phyloP scores from a whole-genome alignment of 768 basidiomycete genomes.

The Amyloporia xantha region DNA sequence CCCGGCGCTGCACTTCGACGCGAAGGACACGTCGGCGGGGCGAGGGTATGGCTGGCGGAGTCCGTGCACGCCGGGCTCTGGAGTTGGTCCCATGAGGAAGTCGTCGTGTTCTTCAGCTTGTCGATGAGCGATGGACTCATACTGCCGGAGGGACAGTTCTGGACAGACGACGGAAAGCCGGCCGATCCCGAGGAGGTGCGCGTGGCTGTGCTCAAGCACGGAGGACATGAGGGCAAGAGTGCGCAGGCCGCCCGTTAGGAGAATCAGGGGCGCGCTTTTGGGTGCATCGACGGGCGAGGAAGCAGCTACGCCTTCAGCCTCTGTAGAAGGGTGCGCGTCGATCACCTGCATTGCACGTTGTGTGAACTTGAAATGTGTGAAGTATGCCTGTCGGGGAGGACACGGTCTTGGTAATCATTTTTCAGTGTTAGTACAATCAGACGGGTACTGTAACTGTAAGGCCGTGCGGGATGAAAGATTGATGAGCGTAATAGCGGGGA shows the following conservation, averaged over 20 bases:
- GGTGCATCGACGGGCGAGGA: too few species aligned
- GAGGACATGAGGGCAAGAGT: slow-evolving; percentile 48
- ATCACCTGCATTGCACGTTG: slow-evolving; percentile 44
- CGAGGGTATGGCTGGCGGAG: slow-evolving; percentile 1
- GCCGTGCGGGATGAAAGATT: too few species aligned
- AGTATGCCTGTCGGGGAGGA: slow-evolving; percentile 65
- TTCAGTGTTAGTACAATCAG: too few species aligned
- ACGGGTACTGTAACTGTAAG: too few species aligned
- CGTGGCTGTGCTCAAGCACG: slow-evolving; percentile 48
- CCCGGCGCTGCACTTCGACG: slow-evolving; percentile 2
- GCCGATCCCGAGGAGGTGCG: slow-evolving; percentile 75
- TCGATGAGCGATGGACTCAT: not conserved
- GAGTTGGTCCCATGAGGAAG: slow-evolving; percentile 1
- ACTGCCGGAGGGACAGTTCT: slow-evolving; percentile 21
- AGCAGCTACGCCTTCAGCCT: not conserved
- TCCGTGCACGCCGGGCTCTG: not conserved
- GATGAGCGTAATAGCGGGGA: not conserved
- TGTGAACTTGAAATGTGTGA: slow-evolving; percentile 63
- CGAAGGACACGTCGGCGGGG: not conserved
- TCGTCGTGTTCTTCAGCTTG: not conserved
- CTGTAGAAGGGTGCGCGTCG: too few species aligned
- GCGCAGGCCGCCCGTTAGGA: slow-evolving; percentile 78
- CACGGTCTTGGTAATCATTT: slow-evolving; percentile 22
- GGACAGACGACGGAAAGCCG: slow-evolving; percentile 60
- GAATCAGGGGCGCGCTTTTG: slow-evolving; percentile 44